Evolutionary conservation across 768 basidiomycete species (phyloP), one percentile per base, ranked within the genome.

Genomic region (Russula lepida): DNA sequence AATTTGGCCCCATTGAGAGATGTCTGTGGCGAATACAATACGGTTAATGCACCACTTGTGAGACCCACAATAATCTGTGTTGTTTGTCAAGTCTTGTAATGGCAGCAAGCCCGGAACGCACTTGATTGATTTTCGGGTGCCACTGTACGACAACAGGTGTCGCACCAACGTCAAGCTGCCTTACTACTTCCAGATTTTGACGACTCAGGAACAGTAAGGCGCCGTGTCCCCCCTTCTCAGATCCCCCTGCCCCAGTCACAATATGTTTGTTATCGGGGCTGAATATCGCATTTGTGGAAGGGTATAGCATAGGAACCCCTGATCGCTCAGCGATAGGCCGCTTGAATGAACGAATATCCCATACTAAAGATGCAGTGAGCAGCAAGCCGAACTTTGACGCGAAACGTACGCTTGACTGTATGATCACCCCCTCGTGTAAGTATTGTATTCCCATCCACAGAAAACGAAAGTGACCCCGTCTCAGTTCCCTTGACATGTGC

Each of bases 61-160:
- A 94, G 79, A 3, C 93, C 90, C 41, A 89, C 80, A 60, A 98
- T 77, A 69, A 99, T 90, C 89, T 98, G 72, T 13, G 41, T 35
- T 41, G 59, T 63, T 54, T 49, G 47, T 43, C 54, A 62, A 41
- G 65, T 54, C 32, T 28, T 28, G 32, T 21, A 21, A 37, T 1
- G 8, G 32, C 21, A 37, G 25, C 3, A 25, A 48, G 30, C 27
- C n/a, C 30, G 67, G 46, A 66, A 47, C 51, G 70, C 85, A 89
- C 92, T 81, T 97, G 92, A 77, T 99, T 99, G 78, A 99, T 98
- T 74, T 90, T 92, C 6, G 91, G 84, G 76, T 98, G 97, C 97
- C 97, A 99, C 28, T 81, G 74, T 2, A 98, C 90, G 69, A 86
- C 89, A 59, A 99, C 90, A 11, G 97, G 93, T 37, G 85, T 89